Percentiles rank a stretch among this genome's conserved stretches.
These are phyloP conservation scores for Phylloporus arenicola DNA, from an alignment of 768 basidiomycete species.

Conservation along the genomic window DNA sequence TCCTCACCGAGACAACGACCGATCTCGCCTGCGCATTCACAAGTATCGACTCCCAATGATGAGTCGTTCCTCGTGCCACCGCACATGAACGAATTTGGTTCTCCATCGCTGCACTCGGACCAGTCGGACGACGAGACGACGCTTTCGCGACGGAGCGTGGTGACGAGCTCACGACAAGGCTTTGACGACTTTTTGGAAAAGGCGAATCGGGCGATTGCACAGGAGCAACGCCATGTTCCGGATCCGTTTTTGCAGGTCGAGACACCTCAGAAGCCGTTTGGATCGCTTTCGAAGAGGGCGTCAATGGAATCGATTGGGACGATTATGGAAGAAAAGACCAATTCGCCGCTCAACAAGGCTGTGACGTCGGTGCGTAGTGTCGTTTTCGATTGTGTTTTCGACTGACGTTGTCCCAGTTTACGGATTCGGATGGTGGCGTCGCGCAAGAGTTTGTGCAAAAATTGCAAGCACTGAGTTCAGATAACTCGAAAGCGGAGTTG, in stretches of 20 bases:
- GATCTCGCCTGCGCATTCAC: constrained; percentile 59
- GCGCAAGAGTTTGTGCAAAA: constrained; percentile 86
- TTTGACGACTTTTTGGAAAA: constrained; percentile 80
- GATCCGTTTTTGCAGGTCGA: constrained; percentile 77
- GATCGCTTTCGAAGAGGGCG: constrained; percentile 68
- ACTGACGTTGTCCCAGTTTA: constrained; percentile 53
- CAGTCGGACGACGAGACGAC: constrained; percentile 61
- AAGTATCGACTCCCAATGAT: constrained; percentile 46
- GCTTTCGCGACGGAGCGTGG: constrained; percentile 36
- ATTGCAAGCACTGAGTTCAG: constrained; percentile 67
- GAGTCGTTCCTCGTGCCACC: constrained; percentile 37
- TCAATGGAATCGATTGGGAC: constrained; percentile 91
- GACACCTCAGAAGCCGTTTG: constrained; percentile 71
- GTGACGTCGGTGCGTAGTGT: constrained; percentile 64
- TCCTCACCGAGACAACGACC: constrained; percentile 40
- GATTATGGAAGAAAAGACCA: constrained; percentile 85
- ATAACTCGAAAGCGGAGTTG: constrained; percentile 86
- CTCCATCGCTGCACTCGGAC: constrained; percentile 39
- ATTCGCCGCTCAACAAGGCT: constrained; percentile 91
- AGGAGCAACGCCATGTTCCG: constrained; percentile 68
- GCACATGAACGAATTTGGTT: constrained; percentile 20
- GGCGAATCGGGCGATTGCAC: constrained; percentile 79
- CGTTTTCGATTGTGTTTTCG: background rate
- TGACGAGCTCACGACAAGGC: constrained; percentile 33
- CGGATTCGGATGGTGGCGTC: constrained; percentile 89